Evolutionary conservation across 495 filamentous ascomycete genomes (phyloP).

Genomic region (Clavariopsis aquatica): DNA sequence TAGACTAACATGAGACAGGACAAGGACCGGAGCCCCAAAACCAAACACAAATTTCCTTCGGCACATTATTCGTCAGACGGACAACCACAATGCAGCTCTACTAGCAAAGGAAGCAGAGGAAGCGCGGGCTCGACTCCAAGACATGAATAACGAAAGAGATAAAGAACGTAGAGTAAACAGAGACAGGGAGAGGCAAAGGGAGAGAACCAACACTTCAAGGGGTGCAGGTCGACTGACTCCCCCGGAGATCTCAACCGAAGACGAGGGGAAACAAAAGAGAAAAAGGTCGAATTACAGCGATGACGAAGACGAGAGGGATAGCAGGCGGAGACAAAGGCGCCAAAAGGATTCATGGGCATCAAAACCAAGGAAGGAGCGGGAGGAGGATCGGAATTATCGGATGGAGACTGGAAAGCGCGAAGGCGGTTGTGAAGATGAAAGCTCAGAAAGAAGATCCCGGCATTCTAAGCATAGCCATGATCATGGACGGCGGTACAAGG

Average conservation of each 20-base stretch:
- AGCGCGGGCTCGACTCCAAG: slow-evolving; percentile 57
- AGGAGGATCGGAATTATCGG: neutral
- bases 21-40: slow-evolving; percentile 69
- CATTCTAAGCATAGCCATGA: neutral
- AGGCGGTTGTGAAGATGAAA: slow-evolving; percentile 3
- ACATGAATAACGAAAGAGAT: slow-evolving; percentile 44
- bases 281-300: slow-evolving; percentile 34
- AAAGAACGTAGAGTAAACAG: slow-evolving; percentile 33
- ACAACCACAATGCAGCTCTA: slow-evolving; percentile 85
- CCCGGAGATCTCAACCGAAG: slow-evolving; percentile 13
- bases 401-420: neutral
- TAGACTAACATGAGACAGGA: slow-evolving; percentile 43
- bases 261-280: slow-evolving; percentile 34
- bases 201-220: slow-evolving; percentile 3
- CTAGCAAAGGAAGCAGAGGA: slow-evolving; percentile 77
- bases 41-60: slow-evolving; percentile 88
- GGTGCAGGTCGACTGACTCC: slow-evolving; percentile 18
- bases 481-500: neutral
- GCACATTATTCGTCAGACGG: slow-evolving; percentile 84
- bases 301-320: slow-evolving; percentile 10
- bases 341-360: neutral
- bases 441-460: neutral
- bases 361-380: neutral
- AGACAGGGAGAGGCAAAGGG: neutral
- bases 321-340: slow-evolving; percentile 10